Base-by-base conservation (phyloP, 1,284 basidiomycete species). In the Jaminaea rosea region DNA sequence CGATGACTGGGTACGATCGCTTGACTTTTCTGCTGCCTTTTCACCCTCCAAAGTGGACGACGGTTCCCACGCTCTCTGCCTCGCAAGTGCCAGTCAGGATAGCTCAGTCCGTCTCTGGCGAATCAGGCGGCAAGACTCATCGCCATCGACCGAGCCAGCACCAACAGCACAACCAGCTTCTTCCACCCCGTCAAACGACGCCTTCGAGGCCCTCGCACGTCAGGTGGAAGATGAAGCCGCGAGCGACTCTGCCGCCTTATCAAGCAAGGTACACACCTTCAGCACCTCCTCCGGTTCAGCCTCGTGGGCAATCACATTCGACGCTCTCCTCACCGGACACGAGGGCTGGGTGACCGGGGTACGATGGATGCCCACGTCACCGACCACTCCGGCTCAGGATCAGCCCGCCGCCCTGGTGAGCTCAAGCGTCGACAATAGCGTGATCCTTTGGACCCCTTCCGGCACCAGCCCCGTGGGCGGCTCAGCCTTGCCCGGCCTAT, bases 1-100 rank as follows among this genome's bases (percentile, higher is more conserved):
- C 56, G 65, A 68, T 36, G 71, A 73, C 49, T 73, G 71, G 71
- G 60, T 72, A 26, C 63, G 68, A 15, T 68, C 69, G 10, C 41
- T 73, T 6, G 71, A 72, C 44, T 62, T 67, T 23, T 42, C 39
- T 15, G 39, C 39, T 5, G 13, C 39, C 15, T 42, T 42, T 42
- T 23, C 15, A 23, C 19, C 19, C 26, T 58, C 54, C 47, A 52
- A 47, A 19, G 58, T 58, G 44, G 42, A 13, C 21, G 46, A 29
- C 53, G 49, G 15, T 23, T 46, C 11, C 29, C 39, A 6, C 24
- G 37, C 17, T 13, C 15, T 69, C 21, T 57, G 65, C 55, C 57
- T 73, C 0, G 71, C 69, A 4, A 65, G 62, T 26, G 67, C 55
- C 23, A 59, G 66, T 11, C 71, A 73, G 49, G 71, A 73, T 47